Base-by-base conservation (phyloP, 192 early-diverging fungal species). In the Coemansia sp. region DNA sequence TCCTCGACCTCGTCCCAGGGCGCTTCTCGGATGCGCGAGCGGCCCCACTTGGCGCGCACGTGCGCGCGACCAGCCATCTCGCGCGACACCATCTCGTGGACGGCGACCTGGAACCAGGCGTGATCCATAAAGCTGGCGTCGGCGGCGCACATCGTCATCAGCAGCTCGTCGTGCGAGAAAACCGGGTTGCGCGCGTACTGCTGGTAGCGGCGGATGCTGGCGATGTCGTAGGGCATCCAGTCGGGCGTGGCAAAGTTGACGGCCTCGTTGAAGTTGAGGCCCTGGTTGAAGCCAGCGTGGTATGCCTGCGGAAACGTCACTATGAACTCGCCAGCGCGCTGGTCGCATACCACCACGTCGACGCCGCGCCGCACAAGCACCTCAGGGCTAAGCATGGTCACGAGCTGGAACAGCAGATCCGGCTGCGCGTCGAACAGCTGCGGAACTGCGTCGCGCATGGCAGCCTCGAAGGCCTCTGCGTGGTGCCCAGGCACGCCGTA, bases 221-320 rank as follows among this genome's bases (percentile, higher is more conserved):
- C 84, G 1, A 87, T 62, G 40, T 92, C 96, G 66, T 80, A 89
- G 5, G 89, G 85, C 56, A 94, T 81, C 96, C 96, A 98, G 70
- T 96, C 91, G 5, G 91, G 84, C 9, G 90, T 85, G 10, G 96
- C 94, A 87, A 98, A 98, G 76, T 98, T 98, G 29, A 98, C 96
- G 0, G 96, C 95, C 75, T 98, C 96, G 46, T 90, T 91, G 74
- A 92, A 92, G 77, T 98, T 98, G 74, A 96, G 90, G 80, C 96
- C 96, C 46, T 98, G 96, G 70, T 98, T 98, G 77, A 98, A 97
- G 17, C 96, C 96, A 0, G 92, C 89, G 66, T 98, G 96, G 74
- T 97, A 98, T 11, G 92, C 89, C 59, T 93, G 85, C 23, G 96
- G 96, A 72, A 95, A 97, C 0, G 96, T 98, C 45, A 98, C 86